Base-by-base conservation (phyloP, 2,329 filamentous ascomycete species). In the Diaporthe helianthi region DNA sequence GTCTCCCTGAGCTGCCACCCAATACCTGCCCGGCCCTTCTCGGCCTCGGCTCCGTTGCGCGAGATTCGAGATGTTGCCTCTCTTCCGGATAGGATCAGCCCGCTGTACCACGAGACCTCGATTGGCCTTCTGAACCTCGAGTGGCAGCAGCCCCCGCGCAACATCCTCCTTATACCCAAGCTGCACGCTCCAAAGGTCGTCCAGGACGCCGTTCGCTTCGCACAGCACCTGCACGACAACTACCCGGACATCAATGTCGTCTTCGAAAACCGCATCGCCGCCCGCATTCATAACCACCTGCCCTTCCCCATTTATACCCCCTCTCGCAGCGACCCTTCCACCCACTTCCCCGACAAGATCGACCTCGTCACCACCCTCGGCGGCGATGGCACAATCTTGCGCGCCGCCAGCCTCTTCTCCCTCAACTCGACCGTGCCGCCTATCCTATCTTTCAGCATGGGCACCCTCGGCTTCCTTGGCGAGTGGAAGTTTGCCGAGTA, bases 401-500 rank as follows among this genome's bases (percentile, higher is more conserved):
- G 93, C 70, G 94, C 94, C 0, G 92, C 93, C 2, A 94, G 92
- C 66, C 86, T 98, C 6, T 98, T 97, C 81, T 93, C 93, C 70
- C 91, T 93, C 46, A 90, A 92, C 53, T 85, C 87, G 2, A 89
- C 89, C 52, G 95, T 99, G 0, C 96, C 96, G 0, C 96, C 96
- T 0, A 92, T 99, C 41, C 84, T 99, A 9, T 94, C 93, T 1
- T 99, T 99, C 77, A 97, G 94, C 78, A 98, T 99, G 93, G 96
- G 96, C 7, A 97, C 95, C 0, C 83, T 99, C 0, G 96, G 96
- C 0, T 99, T 99, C 74, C 82, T 99, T 9, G 94, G 95, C 19
- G 95, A 98, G 80, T 99, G 95, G 94, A 97, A 96, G 75, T 98
- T 98, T 78, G 85, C 86, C 8, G 94, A 98, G 75, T 93, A 97